Evolutionary conservation across 2,329 filamentous ascomycete genomes (phyloP), one percentile per base, ranked within the genome.

Genomic region (Coniochaeta ligniaria): DNA sequence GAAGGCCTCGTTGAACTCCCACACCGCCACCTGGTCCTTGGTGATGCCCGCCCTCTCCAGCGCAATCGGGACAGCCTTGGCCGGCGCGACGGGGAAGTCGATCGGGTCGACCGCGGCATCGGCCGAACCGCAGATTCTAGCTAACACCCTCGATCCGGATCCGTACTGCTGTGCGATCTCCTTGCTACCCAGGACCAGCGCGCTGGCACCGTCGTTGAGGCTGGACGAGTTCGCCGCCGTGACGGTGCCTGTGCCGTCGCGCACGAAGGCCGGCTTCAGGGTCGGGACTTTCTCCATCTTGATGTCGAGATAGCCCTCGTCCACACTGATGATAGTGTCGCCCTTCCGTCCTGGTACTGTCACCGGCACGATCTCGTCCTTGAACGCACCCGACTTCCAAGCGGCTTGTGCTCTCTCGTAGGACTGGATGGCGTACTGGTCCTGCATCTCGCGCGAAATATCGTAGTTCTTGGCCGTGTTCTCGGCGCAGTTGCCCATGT

Each of bases 1-100:
- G 72, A 99, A 99, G 0, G 95, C 95, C 78, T 99, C 95, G 74
- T 99, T 99, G 76, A 99, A 96, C 74, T 98, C 95, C 94, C 95
- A 98, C 24, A 97, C 79, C 6, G 94, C 88, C 54, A 99, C 92
- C 74, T 98, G 90, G 55, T 96, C 89, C 76, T 93, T 92, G 65
- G 86, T 91, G 66, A 99, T 93, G 12, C 94, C 93, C 0, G 95
- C 95, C 61, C 93, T 84, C 75, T 92, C 84, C 58, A 99, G 81
- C 12, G 93, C 93, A 68, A 97, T 86, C 3, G 94, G 92, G 0
- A 98, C 94, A 6, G 94, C 94, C 75, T 96, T 93, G 43, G 95
- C 84, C 0, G 95, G 95, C 1, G 95, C 95, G 52, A 97, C 81
- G 16, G 95, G 93, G 79, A 99, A 99, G 76, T 99, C 94, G 38